Base-by-base conservation (phyloP, 257 asterid genomes). In the Salvia splendens region DNA sequence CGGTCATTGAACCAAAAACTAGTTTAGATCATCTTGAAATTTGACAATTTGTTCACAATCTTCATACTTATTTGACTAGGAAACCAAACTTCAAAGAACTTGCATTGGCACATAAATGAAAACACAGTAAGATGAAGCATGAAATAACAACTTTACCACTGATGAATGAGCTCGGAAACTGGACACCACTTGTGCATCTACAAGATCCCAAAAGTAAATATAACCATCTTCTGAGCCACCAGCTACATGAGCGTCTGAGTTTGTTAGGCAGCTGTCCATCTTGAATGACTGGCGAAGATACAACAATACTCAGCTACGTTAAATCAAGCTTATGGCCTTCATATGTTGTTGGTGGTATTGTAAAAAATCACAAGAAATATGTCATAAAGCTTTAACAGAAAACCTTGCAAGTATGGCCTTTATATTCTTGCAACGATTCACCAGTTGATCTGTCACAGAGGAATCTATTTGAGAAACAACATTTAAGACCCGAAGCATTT, bases 181-280 rank as follows among this genome's bases (percentile, higher is more conserved):
- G 72, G 95, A 80, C 10, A 80, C 80, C 2, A 86, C 85, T 11
- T 86, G 80, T 35, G 95, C 97, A 77, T 93, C 97, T 48, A 93
- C 98, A 72, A 93, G 89, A 81, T 93, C 98, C 98, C 98, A 93
- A 72, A 81, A 86, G 76, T 89, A 93, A 61, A 92, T 73, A 68
- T 75, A 78, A 64, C 98, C 98, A 74, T 92, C 97, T 83, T 92
- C 97, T 5, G 98, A 92, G 65, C 98, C 97, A 53, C 98, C 96
- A 69, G 87, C 74, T 38, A 89, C 96, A 80, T 92, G 84, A 11
- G 98, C 96, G 48, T 92, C 97, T 12, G 88, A 78, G 85, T 92
- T 92, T 61, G 98, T 84, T 64, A 92, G 85, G 82, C 98, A 87
- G 81, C 98, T 86, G 72, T 92, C 98, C 89, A 84, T 85, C 79